phyloP scores from a whole-genome alignment of 257 asterid species.

The Nyctanthes arbortristis region DNA sequence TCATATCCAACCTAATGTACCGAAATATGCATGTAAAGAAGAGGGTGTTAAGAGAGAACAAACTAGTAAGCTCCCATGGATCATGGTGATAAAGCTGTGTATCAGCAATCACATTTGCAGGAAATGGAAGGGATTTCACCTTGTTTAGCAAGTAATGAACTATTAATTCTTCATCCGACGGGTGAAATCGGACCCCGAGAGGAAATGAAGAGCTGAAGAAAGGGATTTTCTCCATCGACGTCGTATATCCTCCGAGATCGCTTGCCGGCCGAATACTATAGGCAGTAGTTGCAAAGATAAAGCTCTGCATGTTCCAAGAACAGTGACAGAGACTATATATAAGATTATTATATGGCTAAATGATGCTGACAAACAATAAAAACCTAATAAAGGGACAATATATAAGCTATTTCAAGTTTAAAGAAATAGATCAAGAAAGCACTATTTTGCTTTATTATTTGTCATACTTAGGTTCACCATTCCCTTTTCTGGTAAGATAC shows the following conservation, averaged over 20 bases:
- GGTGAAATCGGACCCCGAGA: slow-evolving; percentile 64
- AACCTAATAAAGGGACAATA: neutral
- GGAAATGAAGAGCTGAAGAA: slow-evolving; percentile 37
- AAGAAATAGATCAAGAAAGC: neutral
- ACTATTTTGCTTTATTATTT: neutral
- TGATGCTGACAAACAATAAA: neutral
- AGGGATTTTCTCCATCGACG: slow-evolving; percentile 31
- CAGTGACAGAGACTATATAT: slow-evolving; percentile 18
- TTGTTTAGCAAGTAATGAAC: slow-evolving; percentile 50
- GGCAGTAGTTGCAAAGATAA: neutral
- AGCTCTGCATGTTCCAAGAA: slow-evolving; percentile 18
- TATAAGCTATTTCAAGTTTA: neutral
- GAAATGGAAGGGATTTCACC: slow-evolving; percentile 49
- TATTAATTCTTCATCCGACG: slow-evolving; percentile 65
- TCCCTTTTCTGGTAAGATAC: too few relatives aligned
- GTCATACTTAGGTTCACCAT: neutral
- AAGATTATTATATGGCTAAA: neutral
- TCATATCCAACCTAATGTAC: neutral
- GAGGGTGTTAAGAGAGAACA: slow-evolving; percentile 14
- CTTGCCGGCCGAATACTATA: too few relatives aligned
- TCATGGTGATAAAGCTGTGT: slow-evolving; percentile 52
- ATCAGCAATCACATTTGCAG: slow-evolving; percentile 51
- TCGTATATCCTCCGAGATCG: neutral
- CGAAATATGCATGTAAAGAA: neutral
- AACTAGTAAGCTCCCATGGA: slow-evolving; percentile 74